Base-by-base conservation (phyloP, 176 grass and related monocot species). In the Bonia amplexicaulis region DNA sequence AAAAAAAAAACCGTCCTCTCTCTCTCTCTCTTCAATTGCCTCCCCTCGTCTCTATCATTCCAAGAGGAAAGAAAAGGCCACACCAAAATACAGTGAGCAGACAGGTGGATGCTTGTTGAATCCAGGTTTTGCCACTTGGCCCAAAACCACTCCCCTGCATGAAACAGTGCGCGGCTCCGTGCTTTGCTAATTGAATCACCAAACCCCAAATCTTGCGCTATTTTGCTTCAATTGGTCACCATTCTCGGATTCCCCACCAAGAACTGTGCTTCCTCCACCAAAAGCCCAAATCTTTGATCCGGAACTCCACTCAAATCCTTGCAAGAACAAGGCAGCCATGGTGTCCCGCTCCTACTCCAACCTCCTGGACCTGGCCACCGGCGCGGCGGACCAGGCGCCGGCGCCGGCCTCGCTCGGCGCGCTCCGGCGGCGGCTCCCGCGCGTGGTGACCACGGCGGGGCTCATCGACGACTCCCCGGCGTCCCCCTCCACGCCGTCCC, bases 271-370 rank as follows among this genome's bases (percentile, higher is more conserved):
- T 81, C 70, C 77, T 80, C 51, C 57, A 49, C 40, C 7, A 9
- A 23, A 53, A 55, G 26, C 49, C 11, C 49, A 25, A 85, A 68
- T 66, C 76, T 58, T 85, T 78, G 86, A 53, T 68, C 64, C 73
- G 2, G 47, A 49, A 22, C 19, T 25, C 60, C 16, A 5, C 31
- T 41, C 48, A 41, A 82, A 83, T 83, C 64, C 45, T 53, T 14
- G 31, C 41, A 23, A 25, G 44, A 77, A 45, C 57, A 11, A 40
- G 66, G 7, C 16, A 45, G 67, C 66, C 79, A 98, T 98, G 95
- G 91, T 88, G 76, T 98, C 93, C 5, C 90, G 91, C 78, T 98
- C 95, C 51, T 98, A 98, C 79, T 85, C 89, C 77, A 98, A 98
- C 77, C 89, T 98, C 29, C 87, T 98, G 5, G 95, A 98, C 84